Percentiles rank a stretch among this genome's conserved stretches.
Evolutionary conservation across 352 stramenopile species (phyloP).

Genomic region (Thalassiosira sp.): DNA sequence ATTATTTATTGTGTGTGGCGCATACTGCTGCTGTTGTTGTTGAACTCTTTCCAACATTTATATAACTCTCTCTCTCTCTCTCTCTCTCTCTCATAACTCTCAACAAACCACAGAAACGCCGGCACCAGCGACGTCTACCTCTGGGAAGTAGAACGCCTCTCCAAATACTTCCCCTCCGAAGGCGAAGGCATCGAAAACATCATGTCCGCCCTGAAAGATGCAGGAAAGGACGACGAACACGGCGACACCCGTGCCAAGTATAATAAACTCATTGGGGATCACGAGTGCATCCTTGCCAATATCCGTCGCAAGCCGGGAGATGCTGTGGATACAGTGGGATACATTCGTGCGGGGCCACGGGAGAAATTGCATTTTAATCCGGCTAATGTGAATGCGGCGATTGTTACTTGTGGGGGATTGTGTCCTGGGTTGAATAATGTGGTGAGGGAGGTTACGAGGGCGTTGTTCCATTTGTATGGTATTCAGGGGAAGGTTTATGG

Average conservation of each 20-base stretch:
- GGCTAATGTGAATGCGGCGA: slow-evolving; percentile 72
- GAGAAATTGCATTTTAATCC: slow-evolving; percentile 85
- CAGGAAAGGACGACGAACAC: slow-evolving; percentile 4
- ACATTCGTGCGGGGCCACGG: slow-evolving; percentile 79
- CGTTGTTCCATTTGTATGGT: slow-evolving; percentile 84
- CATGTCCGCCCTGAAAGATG: slow-evolving; percentile 49
- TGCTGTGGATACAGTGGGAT: slow-evolving; percentile 49
- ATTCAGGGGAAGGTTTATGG: slow-evolving; percentile 84
- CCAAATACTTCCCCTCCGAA: slow-evolving; percentile 63
- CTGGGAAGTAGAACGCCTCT: slow-evolving; percentile 77
- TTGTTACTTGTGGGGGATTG: slow-evolving; percentile 78
- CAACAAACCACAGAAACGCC: slow-evolving; percentile 47
- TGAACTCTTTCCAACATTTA: not conserved
- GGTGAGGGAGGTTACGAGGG: slow-evolving; percentile 94
- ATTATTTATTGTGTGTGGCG: too few relatives aligned
- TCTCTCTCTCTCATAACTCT: too few relatives aligned
- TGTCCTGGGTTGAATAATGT: slow-evolving; percentile 98
- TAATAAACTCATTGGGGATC: slow-evolving; percentile 81
- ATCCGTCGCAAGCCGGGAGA: slow-evolving; percentile 72
- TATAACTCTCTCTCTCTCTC: not conserved
- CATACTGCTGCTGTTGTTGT: too few relatives aligned
- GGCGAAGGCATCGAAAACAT: slow-evolving; percentile 54
- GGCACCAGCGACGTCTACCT: slow-evolving; percentile 67
- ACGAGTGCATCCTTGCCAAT: slow-evolving; percentile 82
- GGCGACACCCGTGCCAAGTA: slow-evolving; percentile 48